Conservation (phyloP, 768 basidiomycete genomes). For the Boletus reticulatus region DNA sequence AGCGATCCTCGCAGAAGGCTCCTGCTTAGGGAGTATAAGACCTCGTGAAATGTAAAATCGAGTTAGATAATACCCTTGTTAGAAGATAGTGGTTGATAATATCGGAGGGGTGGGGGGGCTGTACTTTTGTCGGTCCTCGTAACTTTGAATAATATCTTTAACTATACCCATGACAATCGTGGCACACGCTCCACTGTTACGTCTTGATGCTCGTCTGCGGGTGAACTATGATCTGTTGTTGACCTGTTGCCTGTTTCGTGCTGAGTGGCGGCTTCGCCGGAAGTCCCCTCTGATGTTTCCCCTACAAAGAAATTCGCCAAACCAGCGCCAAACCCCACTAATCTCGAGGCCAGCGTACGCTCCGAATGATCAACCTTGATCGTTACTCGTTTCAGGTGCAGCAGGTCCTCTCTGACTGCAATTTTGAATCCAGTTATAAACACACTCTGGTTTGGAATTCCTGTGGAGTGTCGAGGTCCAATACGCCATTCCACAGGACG, state of each 20-base stretch:
- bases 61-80: not conserved
- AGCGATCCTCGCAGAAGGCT: slow-evolving; percentile 10
- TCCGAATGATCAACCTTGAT: not conserved
- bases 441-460: slow-evolving; percentile 17
- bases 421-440: slow-evolving; percentile 26
- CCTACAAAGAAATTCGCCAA: too few relatives aligned
- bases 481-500: slow-evolving; percentile 9
- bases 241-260: too few relatives aligned
- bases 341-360: too few relatives aligned
- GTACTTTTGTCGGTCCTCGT: not conserved
- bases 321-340: too few relatives aligned
- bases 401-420: not conserved
- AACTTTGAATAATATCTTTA: too few relatives aligned
- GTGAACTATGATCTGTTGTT: too few relatives aligned
- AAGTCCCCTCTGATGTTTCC: too few relatives aligned
- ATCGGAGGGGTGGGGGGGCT: slow-evolving; percentile 15
- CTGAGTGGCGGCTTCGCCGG: too few relatives aligned
- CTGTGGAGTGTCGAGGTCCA: not conserved
- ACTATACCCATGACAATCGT: too few relatives aligned
- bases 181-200: too few relatives aligned
- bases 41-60: not conserved
- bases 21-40: not conserved
- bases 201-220: too few relatives aligned
- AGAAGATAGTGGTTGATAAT: slow-evolving; percentile 13
- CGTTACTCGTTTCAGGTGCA: slow-evolving; percentile 3